Base-by-base conservation (phyloP, 345 rosid genomes). In the Crucihimalaya himalaica region DNA sequence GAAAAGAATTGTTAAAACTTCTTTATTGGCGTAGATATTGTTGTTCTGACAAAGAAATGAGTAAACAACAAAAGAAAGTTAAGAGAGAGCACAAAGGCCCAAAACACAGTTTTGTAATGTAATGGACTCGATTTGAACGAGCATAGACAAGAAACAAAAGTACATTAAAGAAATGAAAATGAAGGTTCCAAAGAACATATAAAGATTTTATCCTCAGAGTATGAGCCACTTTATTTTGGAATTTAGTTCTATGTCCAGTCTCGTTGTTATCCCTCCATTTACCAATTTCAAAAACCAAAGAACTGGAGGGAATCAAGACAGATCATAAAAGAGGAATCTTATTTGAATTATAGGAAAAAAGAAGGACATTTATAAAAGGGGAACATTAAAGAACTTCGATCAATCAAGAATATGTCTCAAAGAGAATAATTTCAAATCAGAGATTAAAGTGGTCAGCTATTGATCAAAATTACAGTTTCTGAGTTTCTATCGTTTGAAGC, bases 111-210 rank as follows among this genome's bases (percentile, higher is more conserved):
- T 45, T 75, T 68, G 79, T 68, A 60, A 31, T 68, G 74, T 61
- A 52, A 54, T 54, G 64, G 16, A 70, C 35, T 76, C 53, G 65
- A 63, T 76, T 69, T 46, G 66, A 76, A 63, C 11, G 43, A 68
- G 57, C 40, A 60, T 0, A 75, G 56, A 70, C 64, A 63, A 42
- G 15, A 58, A 50, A 27, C 27, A 58, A 45, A 48, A 68, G 32
- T 52, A n/a, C n/a, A 42, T 54, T 75, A 50, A 75, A 68, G 39
- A 56, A 66, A 29, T 42, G 69, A 75, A 52, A 76, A 46, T 63
- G 71, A 76, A 76, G 71, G 64, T 76, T 76, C 71, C 75, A 70
- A 76, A 76, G 52, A 76, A 32, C 58, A 53, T 60, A 47, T 76
- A 76, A 68, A 62, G 35, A 35, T 43, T 23, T 68, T 18, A 60